Conservation (phyloP, 2,329 filamentous ascomycete genomes). For the Claviceps sp. region DNA sequence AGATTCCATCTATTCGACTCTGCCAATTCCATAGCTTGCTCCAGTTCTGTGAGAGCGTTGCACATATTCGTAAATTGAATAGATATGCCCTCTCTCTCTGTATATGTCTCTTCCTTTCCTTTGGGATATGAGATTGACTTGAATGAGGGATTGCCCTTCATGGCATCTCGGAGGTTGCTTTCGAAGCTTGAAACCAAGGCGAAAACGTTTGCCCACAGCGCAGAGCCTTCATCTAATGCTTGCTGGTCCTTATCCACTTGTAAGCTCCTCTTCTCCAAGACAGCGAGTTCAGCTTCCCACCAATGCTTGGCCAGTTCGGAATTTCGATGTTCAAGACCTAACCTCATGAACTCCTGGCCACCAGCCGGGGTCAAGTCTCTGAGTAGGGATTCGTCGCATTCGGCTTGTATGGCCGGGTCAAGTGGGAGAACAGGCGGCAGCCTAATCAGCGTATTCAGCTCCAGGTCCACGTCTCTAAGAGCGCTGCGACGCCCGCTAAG, state of each 20-base stretch:
- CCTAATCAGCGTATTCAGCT: constrained; percentile 45
- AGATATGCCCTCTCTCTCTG: constrained; percentile 26
- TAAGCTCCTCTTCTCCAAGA: constrained; percentile 39
- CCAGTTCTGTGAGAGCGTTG: constrained; percentile 39
- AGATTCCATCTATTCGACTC: constrained; percentile 58
- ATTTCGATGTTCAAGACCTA: constrained; percentile 53
- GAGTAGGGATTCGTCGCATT: constrained; percentile 5
- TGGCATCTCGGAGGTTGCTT: constrained; percentile 40
- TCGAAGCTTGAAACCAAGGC: constrained; percentile 52
- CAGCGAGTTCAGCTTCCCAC: constrained; percentile 50
- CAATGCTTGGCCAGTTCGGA: constrained; percentile 57
- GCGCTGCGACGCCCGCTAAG: constrained; percentile 58
- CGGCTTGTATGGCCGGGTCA: constrained; percentile 29
- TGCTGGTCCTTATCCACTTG: constrained; percentile 46
- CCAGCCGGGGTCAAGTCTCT: constrained; percentile 17
- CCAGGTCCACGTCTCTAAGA: constrained; percentile 49
- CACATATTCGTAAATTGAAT: constrained; percentile 43
- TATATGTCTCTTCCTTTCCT: constrained; percentile 17
- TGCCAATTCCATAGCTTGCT: constrained; percentile 38
- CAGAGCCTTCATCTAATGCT: constrained; percentile 53
- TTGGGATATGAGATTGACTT: constrained; percentile 10
- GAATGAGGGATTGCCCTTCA: constrained; percentile 23
- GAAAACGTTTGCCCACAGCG: constrained; percentile 52
- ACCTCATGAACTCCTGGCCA: constrained; percentile 41
- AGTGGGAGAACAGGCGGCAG: constrained; percentile 42